phyloP scores from a whole-genome alignment of 2,329 filamentous ascomycete species.

The Polychaeton citri region DNA sequence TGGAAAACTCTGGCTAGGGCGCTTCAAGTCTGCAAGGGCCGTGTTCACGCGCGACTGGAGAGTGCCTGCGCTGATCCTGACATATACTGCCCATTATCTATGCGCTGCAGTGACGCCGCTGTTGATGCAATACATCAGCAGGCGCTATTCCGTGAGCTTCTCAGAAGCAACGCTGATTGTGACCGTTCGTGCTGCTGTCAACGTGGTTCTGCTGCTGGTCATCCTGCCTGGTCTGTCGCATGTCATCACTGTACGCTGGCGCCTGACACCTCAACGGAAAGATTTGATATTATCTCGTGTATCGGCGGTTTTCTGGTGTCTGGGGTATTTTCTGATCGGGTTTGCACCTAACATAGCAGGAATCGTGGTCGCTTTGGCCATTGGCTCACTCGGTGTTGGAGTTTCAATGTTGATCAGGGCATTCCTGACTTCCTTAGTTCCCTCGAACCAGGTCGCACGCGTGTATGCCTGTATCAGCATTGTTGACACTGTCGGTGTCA shows the following conservation, averaged over 20 bases:
- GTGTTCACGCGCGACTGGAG: slow-evolving; percentile 12
- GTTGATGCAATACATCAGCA: slow-evolving; percentile 41
- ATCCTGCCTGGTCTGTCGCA: slow-evolving; percentile 17
- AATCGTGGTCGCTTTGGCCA: slow-evolving; percentile 27
- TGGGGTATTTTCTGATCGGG: slow-evolving; percentile 18
- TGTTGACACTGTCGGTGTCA: slow-evolving; percentile 36
- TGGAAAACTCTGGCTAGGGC: neutral
- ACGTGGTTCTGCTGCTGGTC: slow-evolving; percentile 17
- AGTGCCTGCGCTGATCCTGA: slow-evolving; percentile 16
- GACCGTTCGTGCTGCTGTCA: slow-evolving; percentile 17
- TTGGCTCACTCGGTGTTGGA: slow-evolving; percentile 35
- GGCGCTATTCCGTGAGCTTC: slow-evolving; percentile 37
- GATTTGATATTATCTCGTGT: slow-evolving; percentile 20
- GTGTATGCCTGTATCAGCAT: slow-evolving; percentile 41
- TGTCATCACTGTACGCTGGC: slow-evolving; percentile 8
- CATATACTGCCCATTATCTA: slow-evolving; percentile 18
- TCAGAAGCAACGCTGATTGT: slow-evolving; percentile 19
- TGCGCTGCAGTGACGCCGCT: slow-evolving; percentile 15
- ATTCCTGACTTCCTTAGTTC: slow-evolving; percentile 41
- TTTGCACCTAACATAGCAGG: slow-evolving; percentile 16
- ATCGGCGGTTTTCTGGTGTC: slow-evolving; percentile 13
- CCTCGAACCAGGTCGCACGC: slow-evolving; percentile 40
- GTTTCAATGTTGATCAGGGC: slow-evolving; percentile 32
- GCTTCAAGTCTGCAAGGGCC: neutral
- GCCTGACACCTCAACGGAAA: slow-evolving; percentile 12